Base-by-base conservation (phyloP, 306 rosid genomes). In the Crataegus laevigata region DNA sequence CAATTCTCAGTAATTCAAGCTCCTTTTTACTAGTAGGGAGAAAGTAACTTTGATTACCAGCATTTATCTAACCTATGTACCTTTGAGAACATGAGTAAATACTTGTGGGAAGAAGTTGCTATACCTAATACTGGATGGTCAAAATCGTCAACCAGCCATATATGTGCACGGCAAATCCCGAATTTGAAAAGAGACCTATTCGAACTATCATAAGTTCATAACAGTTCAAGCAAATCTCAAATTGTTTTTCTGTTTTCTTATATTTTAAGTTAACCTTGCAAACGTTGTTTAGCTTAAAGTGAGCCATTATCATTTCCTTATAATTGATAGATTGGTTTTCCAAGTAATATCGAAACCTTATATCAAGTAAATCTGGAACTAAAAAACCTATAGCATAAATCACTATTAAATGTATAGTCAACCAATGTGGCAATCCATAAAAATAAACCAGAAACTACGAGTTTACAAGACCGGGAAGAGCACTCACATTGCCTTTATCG, bases 401-500 rank as follows among this genome's bases (percentile, higher is more conserved):
- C 45, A 60, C 9, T 14, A 30, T n/a, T 17, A 62, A 59, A 47
- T 25, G 22, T 21, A 17, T 55, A 64, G 54, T 21, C 26, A 22
- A 34, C 36, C 10, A 64, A 32, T 10, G 76, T 25, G 2, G 67
- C 75, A 80, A 45, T 17, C 38, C 51, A 68, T 10, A 63, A 51
- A 4, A 72, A 43, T 15, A 21, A 54, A 57, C n/a, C 21, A 38
- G 13, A 72, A 66, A 29, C 25, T 3, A 73, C 1, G 28, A 51
- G 58, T 40, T 52, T 4, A 19, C 4, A 34, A 72, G 63, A 25
- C 42, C 15, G 61, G 26, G 62, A 78, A n/a, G 70, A 52, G 50
- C 55, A 82, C 96, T 30, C 78, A 90, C 98, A 86, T 94, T 94
- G 77, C 96, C 96, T 63, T 94, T 94, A 57, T 90, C 97, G 51